A percentile compares a stretch with the other conserved stretches of the same genome.
phyloP scores from a whole-genome alignment of 768 basidiomycete species.

The Ramaria sp. region DNA sequence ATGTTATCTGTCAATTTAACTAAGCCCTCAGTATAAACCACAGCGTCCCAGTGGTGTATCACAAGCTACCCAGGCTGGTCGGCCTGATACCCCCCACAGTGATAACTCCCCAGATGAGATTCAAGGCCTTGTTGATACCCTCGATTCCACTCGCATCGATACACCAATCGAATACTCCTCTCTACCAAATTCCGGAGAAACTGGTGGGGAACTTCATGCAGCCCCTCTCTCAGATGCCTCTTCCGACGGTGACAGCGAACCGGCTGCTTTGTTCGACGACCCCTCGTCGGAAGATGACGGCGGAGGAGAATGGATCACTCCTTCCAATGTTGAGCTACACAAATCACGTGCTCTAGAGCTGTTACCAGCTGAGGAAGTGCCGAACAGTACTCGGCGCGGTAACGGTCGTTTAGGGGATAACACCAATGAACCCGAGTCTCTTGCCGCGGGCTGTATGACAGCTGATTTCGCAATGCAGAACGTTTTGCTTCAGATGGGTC shows the following conservation, averaged over 20 bases:
- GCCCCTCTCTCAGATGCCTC: constrained; percentile 11
- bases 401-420: not conserved
- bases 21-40: not conserved
- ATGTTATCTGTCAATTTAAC: not conserved
- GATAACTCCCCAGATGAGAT: not conserved
- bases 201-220: not conserved
- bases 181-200: not conserved
- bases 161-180: not conserved
- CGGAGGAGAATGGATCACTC: constrained; percentile 97
- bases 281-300: constrained; percentile 68
- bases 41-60: not conserved
- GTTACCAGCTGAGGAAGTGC: constrained; percentile 37
- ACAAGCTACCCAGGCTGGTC: no score
- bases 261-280: constrained; percentile 52
- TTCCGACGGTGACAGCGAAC: constrained; percentile 14
- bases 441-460: constrained; percentile 88
- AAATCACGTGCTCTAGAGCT: constrained; percentile 83
- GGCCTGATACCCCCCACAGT: not conserved
- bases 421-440: constrained; percentile 12
- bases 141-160: not conserved
- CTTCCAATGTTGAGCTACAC: constrained; percentile 71
- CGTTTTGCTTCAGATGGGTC: constrained; percentile 86
- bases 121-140: not conserved
- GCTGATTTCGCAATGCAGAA: constrained; percentile 99
- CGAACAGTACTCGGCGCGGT: not conserved